Base-by-base conservation (phyloP, 1,284 basidiomycete species). In the Ceratobasidium theobromae region DNA sequence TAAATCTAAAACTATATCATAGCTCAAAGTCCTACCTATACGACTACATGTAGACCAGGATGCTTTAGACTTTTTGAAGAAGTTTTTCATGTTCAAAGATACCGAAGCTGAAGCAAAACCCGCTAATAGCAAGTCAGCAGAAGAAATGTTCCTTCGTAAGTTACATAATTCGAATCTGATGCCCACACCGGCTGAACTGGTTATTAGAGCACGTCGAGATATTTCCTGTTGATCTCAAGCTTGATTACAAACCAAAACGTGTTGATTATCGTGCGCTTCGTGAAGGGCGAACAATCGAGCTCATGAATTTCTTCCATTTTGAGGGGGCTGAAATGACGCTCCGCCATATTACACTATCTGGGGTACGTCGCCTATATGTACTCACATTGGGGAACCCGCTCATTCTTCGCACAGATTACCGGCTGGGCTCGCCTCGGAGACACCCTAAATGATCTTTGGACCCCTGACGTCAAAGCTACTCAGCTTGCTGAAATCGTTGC, bases 291-390 rank as follows among this genome's bases (percentile, higher is more conserved):
- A 95, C 94, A 0, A 96, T 97, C 69, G 97, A 99, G 75, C 78
- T 99, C 66, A 98, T 99, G 96, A 99, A 99, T 76, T 98, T 99
- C 75, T 99, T 99, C 87, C 95, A 98, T 76, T 99, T 99, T 72
- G 96, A 99, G 72, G 96, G 93, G 0, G 91, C 96, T 1, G 96
- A 98, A 76, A 98, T 99, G 93, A 96, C 94, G 0, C 78, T 99
- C 55, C 84, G 96, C 55, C 95, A 97, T 74, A 88, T 98, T 68
- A 95, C 92, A 14, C 75, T 98, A 25, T 86, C 89, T 58, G 97
- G 96, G 16, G 93, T 95, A 76, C 74, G 91, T 81, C 35, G 16
- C 14, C 35, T 8, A 9, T 40, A 27, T 32, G n/a, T n/a, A n/a
- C n/a, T 6, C 1, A n/a, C 14, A 11, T 11, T 21, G 23, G 0